A percentile compares a stretch with the other conserved stretches of the same genome.
Conservation (phyloP, 257 asterid genomes). For the Solanum acaule region DNA sequence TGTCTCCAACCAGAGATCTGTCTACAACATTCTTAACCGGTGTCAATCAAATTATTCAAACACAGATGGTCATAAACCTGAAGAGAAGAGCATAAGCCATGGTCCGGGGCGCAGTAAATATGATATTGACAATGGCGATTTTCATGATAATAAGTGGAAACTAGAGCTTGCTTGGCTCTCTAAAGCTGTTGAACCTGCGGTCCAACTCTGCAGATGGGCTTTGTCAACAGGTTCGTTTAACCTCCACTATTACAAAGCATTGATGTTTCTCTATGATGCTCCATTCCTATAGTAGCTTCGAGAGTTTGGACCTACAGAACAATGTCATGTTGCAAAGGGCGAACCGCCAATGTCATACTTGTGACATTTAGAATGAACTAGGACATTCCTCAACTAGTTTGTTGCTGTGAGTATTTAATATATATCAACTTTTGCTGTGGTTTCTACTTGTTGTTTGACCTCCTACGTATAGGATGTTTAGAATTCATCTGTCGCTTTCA, state of each 20-base stretch:
- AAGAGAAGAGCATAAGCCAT: not conserved
- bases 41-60: slow-evolving; percentile 44
- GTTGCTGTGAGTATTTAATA: not conserved
- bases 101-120: slow-evolving; percentile 10
- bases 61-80: not conserved
- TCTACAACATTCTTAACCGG: slow-evolving; percentile 34
- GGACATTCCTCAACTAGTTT: not conserved
- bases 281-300: not conserved
- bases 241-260: not conserved
- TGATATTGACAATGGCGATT: slow-evolving; percentile 34
- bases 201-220: slow-evolving; percentile 78
- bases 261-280: not conserved
- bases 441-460: not conserved
- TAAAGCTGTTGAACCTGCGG: slow-evolving; percentile 84
- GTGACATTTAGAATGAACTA: not conserved
- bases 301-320: not conserved
- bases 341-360: not conserved
- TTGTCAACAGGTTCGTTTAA: slow-evolving; percentile 49
- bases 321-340: not conserved
- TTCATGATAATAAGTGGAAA: slow-evolving; percentile 45
- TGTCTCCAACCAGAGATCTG: not conserved
- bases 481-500: not conserved
- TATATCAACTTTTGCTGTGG: not conserved
- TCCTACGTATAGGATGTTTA: not conserved
- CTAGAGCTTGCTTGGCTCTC: slow-evolving; percentile 77